These are phyloP conservation scores for Alloteropsis semialata DNA, from an alignment of 176 grass and related monocot genomes.

Conservation along the genomic window DNA sequence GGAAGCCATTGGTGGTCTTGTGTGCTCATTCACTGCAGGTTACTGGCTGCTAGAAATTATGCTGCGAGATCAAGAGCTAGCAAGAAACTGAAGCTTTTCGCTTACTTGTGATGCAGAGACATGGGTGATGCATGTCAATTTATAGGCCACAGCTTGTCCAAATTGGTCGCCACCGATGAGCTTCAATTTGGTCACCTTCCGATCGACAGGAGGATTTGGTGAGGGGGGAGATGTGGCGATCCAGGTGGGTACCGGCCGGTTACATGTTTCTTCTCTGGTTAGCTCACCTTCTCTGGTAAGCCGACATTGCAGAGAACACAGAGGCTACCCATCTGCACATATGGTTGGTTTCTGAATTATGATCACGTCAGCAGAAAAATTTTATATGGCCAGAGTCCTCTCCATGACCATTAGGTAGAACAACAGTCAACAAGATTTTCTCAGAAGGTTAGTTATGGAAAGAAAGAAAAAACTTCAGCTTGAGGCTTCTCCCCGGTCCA, in stretches of 20 bases:
- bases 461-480: not conserved
- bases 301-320: no score
- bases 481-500: not conserved
- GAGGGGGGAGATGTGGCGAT: not conserved
- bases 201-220: not conserved
- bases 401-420: not conserved
- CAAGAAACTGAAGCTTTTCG: not conserved
- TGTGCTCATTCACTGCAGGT: not conserved
- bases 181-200: not conserved
- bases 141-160: not conserved
- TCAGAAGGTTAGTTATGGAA: not conserved
- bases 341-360: not conserved
- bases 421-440: not conserved
- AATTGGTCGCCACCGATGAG: not conserved
- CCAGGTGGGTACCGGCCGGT: not conserved
- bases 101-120: not conserved
- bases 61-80: not conserved
- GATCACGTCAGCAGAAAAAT: not conserved
- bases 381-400: not conserved
- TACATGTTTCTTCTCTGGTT: not conserved
- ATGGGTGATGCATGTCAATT: not conserved
- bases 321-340: not conserved
- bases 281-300: not conserved
- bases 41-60: not conserved
- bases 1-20: constrained; percentile 7